Evolutionary conservation across 192 early-diverging fungal species (phyloP), one percentile per base, ranked within the genome.

Genomic region (Umbelopsis ramanniana): DNA sequence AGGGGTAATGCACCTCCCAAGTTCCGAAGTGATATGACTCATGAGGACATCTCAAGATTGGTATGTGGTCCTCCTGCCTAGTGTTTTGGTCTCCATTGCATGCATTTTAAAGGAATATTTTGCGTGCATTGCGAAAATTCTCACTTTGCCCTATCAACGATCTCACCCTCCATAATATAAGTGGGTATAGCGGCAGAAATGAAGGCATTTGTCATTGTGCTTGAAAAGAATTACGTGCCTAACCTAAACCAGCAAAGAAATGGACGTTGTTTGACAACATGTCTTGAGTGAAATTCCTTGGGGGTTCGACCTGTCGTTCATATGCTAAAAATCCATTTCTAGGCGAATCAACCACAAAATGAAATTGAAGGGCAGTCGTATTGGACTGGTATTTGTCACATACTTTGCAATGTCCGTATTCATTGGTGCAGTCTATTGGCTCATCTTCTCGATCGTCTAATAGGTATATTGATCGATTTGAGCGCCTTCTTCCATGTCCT

Each of bases 221-320:
- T 29, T 29, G 11, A 12, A 54, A 12, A 14, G 6, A 22, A 9
- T 22, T 29, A 63, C 3, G 3, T 2, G 14, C 26, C 35, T 37
- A 63, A 12, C 57, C 57, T 17, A 63, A 26, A 29, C 57, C 57
- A 29, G 57, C 57, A 63, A 63, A 63, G 33, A 63, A 63, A 63
- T 63, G 57, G 57, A 63, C 57, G 35, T 63, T 63, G 12, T 63
- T 63, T 63, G 57, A 63, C 26, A 63, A 26, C 57, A 63, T 63
- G 26, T 63, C 57, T 19, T 63, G 57, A 37, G 57, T 63, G 33
- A 63, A 63, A 29, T 63, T 63, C 35, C 57, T 29, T 2, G 57
- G 57, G 11, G 57, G 57, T 35, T 63, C 57, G 8, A 63, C 57
- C 12, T 12, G 11, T 19, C 57, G 57, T 14, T 63, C 57, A 63